These are phyloP conservation scores for Candida jianshihensis DNA, from an alignment of 805 yeast genomes.

Conservation along the genomic window DNA sequence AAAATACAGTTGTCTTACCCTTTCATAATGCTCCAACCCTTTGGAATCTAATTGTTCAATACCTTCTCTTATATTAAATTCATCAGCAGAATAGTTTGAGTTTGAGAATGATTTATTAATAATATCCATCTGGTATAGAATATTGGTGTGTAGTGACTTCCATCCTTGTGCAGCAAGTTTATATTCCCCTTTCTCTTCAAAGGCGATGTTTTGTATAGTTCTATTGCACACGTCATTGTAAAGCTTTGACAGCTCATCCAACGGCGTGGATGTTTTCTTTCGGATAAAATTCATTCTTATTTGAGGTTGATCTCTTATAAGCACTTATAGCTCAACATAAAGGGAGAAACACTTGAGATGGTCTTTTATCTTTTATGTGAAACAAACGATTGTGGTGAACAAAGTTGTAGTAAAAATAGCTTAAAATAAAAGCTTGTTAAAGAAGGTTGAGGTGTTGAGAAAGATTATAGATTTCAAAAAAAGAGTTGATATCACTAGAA, in stretches of 20 bases:
- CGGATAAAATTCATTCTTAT: conserved; percentile 41
- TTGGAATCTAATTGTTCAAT: conserved; percentile 17
- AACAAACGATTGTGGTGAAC: no score
- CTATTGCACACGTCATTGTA: conserved; percentile 57
- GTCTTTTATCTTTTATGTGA: no score
- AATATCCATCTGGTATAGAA: conserved; percentile 47
- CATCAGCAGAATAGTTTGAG: conserved; percentile 36
- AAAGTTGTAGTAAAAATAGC: no score
- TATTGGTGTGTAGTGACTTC: conserved; percentile 61
- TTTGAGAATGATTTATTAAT: conserved; percentile 36
- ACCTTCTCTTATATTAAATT: conserved; percentile 29
- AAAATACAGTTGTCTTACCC: conserved; percentile 22
- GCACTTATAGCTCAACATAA: no score
- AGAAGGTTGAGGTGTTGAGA: no score
- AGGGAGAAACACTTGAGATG: no score
- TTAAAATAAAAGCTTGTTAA: no score
- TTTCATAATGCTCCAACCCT: conserved; percentile 32
- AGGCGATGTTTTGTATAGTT: conserved; percentile 47
- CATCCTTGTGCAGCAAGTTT: conserved; percentile 63
- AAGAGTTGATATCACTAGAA: no score
- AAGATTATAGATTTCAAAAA: no score
- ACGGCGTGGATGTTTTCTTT: conserved; percentile 52
- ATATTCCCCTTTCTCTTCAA: conserved; percentile 48
- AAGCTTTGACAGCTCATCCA: conserved; percentile 51
- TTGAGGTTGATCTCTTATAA: no score